Conservation (phyloP, 495 filamentous ascomycete genomes). For the Cercophora sp. region DNA sequence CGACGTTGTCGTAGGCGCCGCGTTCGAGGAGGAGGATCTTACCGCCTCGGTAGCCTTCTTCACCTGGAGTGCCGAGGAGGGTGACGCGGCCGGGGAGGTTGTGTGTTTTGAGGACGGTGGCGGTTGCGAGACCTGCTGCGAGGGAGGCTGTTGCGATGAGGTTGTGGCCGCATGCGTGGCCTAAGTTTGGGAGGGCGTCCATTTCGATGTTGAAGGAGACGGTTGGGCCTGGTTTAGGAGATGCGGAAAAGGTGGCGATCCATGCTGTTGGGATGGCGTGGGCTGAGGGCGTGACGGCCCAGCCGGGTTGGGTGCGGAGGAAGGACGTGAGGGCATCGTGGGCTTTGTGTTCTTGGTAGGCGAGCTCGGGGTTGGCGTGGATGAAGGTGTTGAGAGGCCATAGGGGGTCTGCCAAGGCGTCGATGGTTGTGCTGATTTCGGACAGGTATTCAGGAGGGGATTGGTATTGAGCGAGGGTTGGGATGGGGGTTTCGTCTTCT, state of each 20-base stretch:
- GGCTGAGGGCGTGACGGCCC: conserved; percentile 52
- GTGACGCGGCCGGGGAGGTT: conserved; percentile 53
- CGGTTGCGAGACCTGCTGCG: conserved; percentile 56
- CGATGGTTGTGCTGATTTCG: conserved; percentile 36
- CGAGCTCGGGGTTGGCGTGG: conserved; percentile 58
- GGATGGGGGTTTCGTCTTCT: too few species aligned
- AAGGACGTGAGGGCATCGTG: conserved; percentile 56
- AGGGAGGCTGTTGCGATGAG: conserved; percentile 63
- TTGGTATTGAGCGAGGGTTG: too few species aligned
- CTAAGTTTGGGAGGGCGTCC: conserved; percentile 56
- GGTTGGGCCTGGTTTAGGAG: conserved; percentile 44
- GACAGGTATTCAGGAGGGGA: conserved; percentile 4
- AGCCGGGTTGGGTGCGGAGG: conserved; percentile 47
- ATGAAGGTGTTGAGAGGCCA: conserved; percentile 50
- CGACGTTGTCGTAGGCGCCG: conserved; percentile 61
- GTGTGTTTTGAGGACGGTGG: conserved; percentile 42
- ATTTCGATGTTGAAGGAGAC: conserved; percentile 59
- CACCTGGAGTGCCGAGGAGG: conserved; percentile 66
- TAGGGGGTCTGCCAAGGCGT: conserved; percentile 31
- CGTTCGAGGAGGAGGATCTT: conserved; percentile 62
- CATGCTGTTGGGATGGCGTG: conserved; percentile 56
- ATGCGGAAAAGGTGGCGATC: conserved; percentile 48
- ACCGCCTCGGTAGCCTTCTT: conserved; percentile 61
- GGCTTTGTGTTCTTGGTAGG: conserved; percentile 53
- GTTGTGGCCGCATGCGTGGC: conserved; percentile 68